phyloP scores from a whole-genome alignment of 148 eudicot species.

The Beta vulgaris region DNA sequence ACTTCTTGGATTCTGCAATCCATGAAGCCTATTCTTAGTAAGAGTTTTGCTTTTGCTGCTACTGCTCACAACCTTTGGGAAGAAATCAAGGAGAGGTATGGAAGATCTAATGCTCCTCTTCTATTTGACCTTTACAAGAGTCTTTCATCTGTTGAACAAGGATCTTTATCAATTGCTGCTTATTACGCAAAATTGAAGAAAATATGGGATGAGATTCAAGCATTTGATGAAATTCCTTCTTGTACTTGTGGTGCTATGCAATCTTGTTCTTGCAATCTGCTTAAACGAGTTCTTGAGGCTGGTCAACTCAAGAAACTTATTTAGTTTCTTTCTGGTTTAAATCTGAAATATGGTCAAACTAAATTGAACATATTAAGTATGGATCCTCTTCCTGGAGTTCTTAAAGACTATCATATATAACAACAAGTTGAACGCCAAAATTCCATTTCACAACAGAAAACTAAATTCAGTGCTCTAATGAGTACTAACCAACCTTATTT shows the following conservation, averaged over 20 bases:
- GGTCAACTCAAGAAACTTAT: background rate
- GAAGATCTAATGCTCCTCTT: background rate
- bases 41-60: background rate
- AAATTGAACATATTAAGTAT: background rate
- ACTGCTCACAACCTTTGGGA: background rate
- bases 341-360: background rate
- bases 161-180: background rate
- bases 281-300: background rate
- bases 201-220: background rate
- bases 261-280: background rate
- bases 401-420: too few species aligned
- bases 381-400: too few species aligned
- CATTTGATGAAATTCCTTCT: background rate
- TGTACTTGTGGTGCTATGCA: slow-evolving; percentile 12
- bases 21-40: background rate
- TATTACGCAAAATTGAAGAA: background rate
- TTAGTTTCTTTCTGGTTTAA: background rate
- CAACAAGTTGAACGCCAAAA: too few species aligned
- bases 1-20: background rate
- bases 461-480: too few species aligned
- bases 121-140: background rate
- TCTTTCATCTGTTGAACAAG: background rate
- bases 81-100: background rate
- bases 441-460: too few species aligned
- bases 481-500: too few species aligned